Evolutionary conservation across 2,329 filamentous ascomycete genomes (phyloP).

Genomic region (Arthroderma sp.): DNA sequence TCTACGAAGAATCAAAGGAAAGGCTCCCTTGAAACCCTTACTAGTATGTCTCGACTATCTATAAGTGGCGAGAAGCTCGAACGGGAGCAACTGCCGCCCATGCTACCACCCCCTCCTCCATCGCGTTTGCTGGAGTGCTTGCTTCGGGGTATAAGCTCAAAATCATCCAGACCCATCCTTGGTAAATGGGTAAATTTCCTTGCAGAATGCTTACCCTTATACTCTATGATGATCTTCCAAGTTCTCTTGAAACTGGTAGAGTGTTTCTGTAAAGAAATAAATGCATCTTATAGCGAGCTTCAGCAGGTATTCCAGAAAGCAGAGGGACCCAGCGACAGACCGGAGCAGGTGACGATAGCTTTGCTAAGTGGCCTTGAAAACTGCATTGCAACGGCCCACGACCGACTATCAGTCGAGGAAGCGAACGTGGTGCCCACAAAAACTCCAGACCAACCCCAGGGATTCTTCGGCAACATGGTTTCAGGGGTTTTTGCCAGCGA

Average conservation of each 20-base stretch:
- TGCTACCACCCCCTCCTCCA: slow-evolving; percentile 37
- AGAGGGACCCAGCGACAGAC: slow-evolving; percentile 28
- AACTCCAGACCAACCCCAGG: slow-evolving; percentile 67
- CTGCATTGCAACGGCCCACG: slow-evolving; percentile 74
- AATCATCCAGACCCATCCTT: slow-evolving; percentile 60
- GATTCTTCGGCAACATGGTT: slow-evolving; percentile 90
- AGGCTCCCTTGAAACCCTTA: slow-evolving; percentile 26
- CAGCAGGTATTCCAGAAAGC: slow-evolving; percentile 35
- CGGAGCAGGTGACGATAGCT: slow-evolving; percentile 55
- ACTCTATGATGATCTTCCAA: slow-evolving; percentile 74
- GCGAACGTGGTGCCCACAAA: slow-evolving; percentile 55
- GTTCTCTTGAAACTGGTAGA: slow-evolving; percentile 82
- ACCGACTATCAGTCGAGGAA: slow-evolving; percentile 66
- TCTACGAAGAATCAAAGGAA: slow-evolving; percentile 24
- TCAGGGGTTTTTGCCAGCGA: slow-evolving; percentile 80
- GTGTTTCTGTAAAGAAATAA: slow-evolving; percentile 71
- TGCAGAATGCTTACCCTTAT: slow-evolving; percentile 68
- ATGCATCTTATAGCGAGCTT: slow-evolving; percentile 56
- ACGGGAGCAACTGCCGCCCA: slow-evolving; percentile 23
- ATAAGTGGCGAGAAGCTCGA: slow-evolving; percentile 33
- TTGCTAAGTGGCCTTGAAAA: slow-evolving; percentile 88
- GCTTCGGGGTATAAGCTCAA: slow-evolving; percentile 63
- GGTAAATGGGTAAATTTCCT: slow-evolving; percentile 89
- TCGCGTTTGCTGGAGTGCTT: slow-evolving; percentile 69
- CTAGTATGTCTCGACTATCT: slow-evolving; percentile 32